Evolutionary conservation across 177 flowering plant species (phyloP).

Genomic region (Telopea speciosissima): DNA sequence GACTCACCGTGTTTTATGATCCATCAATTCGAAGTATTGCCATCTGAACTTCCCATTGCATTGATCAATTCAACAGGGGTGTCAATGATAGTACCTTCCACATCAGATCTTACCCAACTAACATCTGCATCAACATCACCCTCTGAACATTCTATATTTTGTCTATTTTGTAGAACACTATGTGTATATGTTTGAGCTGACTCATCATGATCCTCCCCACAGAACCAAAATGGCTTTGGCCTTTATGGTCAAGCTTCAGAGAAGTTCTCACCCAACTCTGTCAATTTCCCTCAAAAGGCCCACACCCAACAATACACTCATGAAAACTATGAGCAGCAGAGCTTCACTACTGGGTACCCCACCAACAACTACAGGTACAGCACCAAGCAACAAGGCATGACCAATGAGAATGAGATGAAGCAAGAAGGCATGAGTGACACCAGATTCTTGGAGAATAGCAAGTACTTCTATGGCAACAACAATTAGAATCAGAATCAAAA

Average conservation of each 20-base stretch:
- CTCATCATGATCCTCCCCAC: constrained; percentile 8
- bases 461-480: constrained; percentile 11
- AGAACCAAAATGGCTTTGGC: constrained; percentile 44
- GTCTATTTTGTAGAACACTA: too few species aligned
- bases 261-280: constrained; percentile 11
- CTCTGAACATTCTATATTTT: too few species aligned
- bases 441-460: constrained; percentile 20
- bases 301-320: constrained; percentile 2
- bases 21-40: too few species aligned
- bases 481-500: neutral
- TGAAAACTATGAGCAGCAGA: constrained; percentile 4
- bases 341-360: neutral
- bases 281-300: constrained; percentile 4
- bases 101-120: too few species aligned
- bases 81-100: too few species aligned
- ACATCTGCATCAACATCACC: too few species aligned
- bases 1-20: too few species aligned
- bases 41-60: too few species aligned
- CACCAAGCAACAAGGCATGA: too few species aligned
- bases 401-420: constrained; percentile 4
- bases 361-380: constrained; percentile 14
- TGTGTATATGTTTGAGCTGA: too few species aligned
- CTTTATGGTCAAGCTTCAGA: constrained; percentile 40
- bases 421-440: constrained; percentile 26
- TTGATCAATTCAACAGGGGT: too few species aligned